A percentile compares a stretch with the other conserved stretches of the same genome.
Evolutionary conservation across 1,284 basidiomycete species (phyloP).

Genomic region (Ustilago tritici): DNA sequence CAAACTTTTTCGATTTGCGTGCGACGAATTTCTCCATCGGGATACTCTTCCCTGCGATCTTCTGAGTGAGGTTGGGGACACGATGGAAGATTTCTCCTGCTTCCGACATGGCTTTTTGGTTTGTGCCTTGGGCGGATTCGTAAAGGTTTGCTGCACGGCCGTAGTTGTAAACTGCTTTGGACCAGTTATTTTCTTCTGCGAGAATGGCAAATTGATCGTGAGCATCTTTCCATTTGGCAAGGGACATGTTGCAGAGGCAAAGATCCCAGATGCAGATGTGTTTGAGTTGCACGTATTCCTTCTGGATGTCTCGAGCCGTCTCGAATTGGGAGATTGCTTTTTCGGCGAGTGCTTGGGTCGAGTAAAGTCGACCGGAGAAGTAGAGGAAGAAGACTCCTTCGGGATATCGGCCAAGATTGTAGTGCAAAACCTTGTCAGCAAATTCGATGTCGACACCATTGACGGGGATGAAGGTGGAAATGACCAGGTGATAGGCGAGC

Average conservation of each 20-base stretch:
- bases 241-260: conserved; percentile 65
- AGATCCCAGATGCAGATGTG: conserved; percentile 69
- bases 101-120: conserved; percentile 29
- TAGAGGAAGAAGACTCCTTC: conserved; percentile 69
- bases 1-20: conserved; percentile 65
- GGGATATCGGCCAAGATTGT: conserved; percentile 66
- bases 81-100: conserved; percentile 55
- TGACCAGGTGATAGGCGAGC: conserved; percentile 66
- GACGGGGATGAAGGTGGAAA: conserved; percentile 68
- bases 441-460: conserved; percentile 66
- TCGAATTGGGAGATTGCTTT: conserved; percentile 63
- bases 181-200: conserved; percentile 67
- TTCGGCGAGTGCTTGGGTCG: conserved; percentile 62
- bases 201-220: conserved; percentile 59
- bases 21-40: conserved; percentile 69
- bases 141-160: conserved; percentile 59
- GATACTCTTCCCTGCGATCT: conserved; percentile 68
- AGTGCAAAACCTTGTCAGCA: conserved; percentile 68
- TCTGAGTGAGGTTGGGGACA: conserved; percentile 63
- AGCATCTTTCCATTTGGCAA: conserved; percentile 59
- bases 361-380: conserved; percentile 69
- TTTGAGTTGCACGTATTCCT: conserved; percentile 68
- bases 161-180: conserved; percentile 68
- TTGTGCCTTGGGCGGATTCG: conserved; percentile 38
- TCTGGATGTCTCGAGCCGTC: conserved; percentile 64